A percentile compares a stretch with the other conserved stretches of the same genome.
phyloP scores from a whole-genome alignment of 2,329 filamentous ascomycete species.

The Aspergillus ustus region DNA sequence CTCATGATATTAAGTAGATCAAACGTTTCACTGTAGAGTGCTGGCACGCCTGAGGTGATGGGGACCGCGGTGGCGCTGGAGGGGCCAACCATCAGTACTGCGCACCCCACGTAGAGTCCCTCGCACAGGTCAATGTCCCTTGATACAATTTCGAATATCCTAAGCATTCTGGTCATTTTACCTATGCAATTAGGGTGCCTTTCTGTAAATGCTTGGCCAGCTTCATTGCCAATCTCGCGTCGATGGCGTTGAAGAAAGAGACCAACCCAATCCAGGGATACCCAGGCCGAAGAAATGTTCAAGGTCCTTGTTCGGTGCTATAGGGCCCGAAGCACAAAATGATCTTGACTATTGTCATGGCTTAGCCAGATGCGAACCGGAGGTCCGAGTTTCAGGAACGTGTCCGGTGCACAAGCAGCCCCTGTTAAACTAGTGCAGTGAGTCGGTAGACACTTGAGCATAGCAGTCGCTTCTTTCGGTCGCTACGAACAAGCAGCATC shows the following conservation, averaged over 20 bases:
- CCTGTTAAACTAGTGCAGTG: background rate
- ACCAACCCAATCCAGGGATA: background rate
- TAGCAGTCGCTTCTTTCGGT: background rate
- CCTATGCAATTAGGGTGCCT: background rate
- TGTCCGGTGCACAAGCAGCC: background rate
- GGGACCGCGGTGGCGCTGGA: constrained; percentile 22
- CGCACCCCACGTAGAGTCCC: background rate
- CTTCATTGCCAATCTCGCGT: background rate
- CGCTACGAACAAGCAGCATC: background rate
- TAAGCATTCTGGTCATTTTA: background rate
- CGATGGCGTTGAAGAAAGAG: background rate
- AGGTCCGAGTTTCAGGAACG: background rate
- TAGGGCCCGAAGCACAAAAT: background rate
- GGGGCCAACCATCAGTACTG: constrained; percentile 9
- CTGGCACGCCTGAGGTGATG: background rate
- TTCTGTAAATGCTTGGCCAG: background rate
- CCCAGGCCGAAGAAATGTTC: background rate
- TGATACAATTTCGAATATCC: background rate
- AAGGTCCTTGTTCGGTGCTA: background rate
- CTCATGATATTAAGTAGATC: background rate
- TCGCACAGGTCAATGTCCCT: background rate
- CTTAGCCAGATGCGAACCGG: background rate
- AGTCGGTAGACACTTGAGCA: background rate
- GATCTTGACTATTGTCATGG: background rate
- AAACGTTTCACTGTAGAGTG: background rate